These are phyloP conservation scores for Starmerella floris DNA, from an alignment of 805 yeast species.

Conservation along the genomic window DNA sequence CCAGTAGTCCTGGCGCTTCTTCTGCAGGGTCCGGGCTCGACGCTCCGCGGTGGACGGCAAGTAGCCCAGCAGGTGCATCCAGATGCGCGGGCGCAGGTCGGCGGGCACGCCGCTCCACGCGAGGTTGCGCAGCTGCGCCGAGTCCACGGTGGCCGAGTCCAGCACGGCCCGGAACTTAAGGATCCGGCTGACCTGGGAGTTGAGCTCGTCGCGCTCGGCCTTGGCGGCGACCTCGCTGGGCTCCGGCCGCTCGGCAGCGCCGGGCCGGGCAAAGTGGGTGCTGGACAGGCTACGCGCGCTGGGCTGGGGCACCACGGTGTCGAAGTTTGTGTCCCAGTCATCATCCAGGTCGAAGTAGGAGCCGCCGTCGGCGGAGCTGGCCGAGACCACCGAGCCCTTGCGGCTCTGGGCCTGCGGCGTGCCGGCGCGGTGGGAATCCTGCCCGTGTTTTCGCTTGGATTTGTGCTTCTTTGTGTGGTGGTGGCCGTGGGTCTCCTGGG, in stretches of 20 bases:
- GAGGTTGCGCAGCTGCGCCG: conserved; percentile 56
- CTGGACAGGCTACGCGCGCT: conserved; percentile 14
- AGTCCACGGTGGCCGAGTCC: conserved; percentile 41
- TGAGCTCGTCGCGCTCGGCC: conserved; percentile 42
- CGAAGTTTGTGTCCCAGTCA: conserved; percentile 81
- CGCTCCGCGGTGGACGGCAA: conserved; percentile 74
- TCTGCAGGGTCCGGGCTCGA: conserved; percentile 50
- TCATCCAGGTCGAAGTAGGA: conserved; percentile 64
- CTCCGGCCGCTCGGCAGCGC: conserved; percentile 5
- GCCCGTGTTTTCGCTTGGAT: conserved; percentile 5
- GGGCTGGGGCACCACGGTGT: conserved; percentile 22
- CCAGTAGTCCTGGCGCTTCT: conserved; percentile 74
- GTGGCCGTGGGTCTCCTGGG: not conserved
- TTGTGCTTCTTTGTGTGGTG: conserved; percentile 5
- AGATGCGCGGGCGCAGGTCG: conserved; percentile 63
- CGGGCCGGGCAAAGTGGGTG: conserved; percentile 3
- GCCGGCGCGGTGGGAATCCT: not conserved
- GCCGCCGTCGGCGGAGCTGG: conserved; percentile 15
- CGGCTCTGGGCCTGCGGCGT: not conserved
- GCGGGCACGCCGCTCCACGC: conserved; percentile 93
- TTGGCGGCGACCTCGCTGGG: conserved; percentile 27
- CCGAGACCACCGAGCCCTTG: conserved; percentile 5
- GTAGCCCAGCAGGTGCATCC: conserved; percentile 87
- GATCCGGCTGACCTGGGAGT: conserved; percentile 48
- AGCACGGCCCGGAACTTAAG: conserved; percentile 54